These are phyloP conservation scores for Fusarium lyarnte DNA, from an alignment of 2,329 filamentous ascomycete genomes.

Conservation along the genomic window DNA sequence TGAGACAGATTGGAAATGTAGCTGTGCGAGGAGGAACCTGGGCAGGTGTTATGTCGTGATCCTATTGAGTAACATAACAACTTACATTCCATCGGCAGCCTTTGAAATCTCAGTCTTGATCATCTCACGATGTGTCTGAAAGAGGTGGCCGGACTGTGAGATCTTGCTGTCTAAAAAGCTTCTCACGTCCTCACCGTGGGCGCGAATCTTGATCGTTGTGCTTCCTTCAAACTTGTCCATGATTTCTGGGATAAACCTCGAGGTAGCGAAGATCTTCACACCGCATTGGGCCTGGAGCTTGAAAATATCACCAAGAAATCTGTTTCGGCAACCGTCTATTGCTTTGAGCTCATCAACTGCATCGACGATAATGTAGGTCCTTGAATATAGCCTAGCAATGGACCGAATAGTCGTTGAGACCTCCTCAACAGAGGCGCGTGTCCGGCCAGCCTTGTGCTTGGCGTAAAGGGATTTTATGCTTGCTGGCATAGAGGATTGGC, in stretches of 20 bases:
- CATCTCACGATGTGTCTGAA: not conserved
- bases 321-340: not conserved
- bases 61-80: too few relatives aligned
- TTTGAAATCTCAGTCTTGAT: not conserved
- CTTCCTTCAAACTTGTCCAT: rapidly evolving
- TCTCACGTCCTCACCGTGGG: not conserved
- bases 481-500: not conserved
- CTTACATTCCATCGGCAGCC: not conserved
- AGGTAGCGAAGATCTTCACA: rapidly evolving
- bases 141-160: rapidly evolving
- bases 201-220: not conserved
- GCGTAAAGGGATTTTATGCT: rapidly evolving
- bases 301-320: not conserved
- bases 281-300: not conserved
- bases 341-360: not conserved
- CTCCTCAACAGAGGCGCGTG: not conserved
- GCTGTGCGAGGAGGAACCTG: not conserved
- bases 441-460: rapidly evolving
- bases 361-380: not conserved
- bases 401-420: not conserved
- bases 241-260: not conserved
- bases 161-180: not conserved
- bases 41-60: rapidly evolving
- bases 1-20: rapidly evolving
- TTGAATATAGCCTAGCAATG: rapidly evolving